Evolutionary conservation across 2,329 filamentous ascomycete species (phyloP).

Genomic region (Nemania sp.): DNA sequence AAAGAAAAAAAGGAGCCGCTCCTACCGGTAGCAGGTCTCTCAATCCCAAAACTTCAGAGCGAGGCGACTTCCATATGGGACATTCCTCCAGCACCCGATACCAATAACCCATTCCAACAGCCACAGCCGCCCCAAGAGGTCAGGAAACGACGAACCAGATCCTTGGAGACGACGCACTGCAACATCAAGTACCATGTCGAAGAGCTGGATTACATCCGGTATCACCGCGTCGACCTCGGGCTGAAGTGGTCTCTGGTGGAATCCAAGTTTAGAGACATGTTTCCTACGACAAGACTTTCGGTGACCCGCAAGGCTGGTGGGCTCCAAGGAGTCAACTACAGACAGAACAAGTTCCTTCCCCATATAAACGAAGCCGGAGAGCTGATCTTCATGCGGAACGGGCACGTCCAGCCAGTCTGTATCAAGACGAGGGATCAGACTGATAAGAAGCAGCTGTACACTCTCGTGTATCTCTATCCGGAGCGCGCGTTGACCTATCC

Average conservation of each 20-base stretch:
- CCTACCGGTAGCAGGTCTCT: constrained; percentile 21
- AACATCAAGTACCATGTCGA: constrained; percentile 41
- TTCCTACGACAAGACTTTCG: constrained; percentile 25
- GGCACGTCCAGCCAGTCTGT: constrained; percentile 30
- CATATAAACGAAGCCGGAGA: constrained; percentile 21
- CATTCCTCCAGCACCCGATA: not conserved
- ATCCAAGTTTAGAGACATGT: constrained; percentile 29
- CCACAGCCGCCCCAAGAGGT: not conserved
- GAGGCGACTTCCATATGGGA: not conserved
- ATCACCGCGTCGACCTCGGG: constrained; percentile 35
- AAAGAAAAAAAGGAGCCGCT: constrained; percentile 30
- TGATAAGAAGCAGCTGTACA: constrained; percentile 34
- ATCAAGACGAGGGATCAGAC: constrained; percentile 36
- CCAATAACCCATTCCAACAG: not conserved
- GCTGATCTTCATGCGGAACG: constrained; percentile 35
- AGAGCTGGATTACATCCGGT: constrained; percentile 40
- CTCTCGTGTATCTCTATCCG: constrained; percentile 49
- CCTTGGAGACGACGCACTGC: constrained; percentile 30
- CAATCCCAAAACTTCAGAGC: not conserved
- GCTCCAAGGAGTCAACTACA: constrained; percentile 40
- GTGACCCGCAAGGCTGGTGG: constrained; percentile 30
- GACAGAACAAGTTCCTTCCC: constrained; percentile 38
- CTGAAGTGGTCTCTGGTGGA: constrained; percentile 32
- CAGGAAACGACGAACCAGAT: constrained; percentile 17
- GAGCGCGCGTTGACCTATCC: constrained; percentile 52